These are phyloP conservation scores for Fraxinus albicans DNA, from an alignment of 305 asterid species.

Conservation along the genomic window DNA sequence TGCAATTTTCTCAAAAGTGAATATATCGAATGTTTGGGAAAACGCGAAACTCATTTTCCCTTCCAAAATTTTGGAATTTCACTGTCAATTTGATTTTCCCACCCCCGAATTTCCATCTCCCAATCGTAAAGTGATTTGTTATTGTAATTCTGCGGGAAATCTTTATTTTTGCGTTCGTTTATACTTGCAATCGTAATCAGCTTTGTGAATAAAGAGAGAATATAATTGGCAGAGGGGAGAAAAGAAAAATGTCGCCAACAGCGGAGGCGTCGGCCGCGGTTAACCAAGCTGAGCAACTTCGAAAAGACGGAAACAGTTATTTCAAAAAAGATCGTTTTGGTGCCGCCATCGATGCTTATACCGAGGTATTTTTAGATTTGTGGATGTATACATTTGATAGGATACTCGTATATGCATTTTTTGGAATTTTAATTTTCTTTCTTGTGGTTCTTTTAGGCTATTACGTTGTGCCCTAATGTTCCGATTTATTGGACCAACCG, in stretches of 20 bases:
- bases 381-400: not conserved
- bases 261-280: slow-evolving; percentile 31
- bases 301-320: slow-evolving; percentile 66
- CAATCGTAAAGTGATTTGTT: not conserved
- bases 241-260: slow-evolving; percentile 62
- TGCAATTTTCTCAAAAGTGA: not conserved
- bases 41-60: not conserved
- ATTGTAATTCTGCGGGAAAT: not conserved
- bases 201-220: not conserved
- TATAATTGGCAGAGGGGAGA: slow-evolving; percentile 30
- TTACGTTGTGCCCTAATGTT: slow-evolving; percentile 82
- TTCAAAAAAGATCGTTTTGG: slow-evolving; percentile 68
- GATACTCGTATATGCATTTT: not conserved
- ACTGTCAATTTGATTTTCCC: not conserved
- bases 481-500: slow-evolving; percentile 93
- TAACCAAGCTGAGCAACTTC: slow-evolving; percentile 80
- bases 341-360: slow-evolving; percentile 96
- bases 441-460: slow-evolving; percentile 47
- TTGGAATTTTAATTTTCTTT: not conserved
- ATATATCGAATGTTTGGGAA: not conserved
- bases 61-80: not conserved
- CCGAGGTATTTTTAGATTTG: slow-evolving; percentile 50
- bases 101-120: not conserved
- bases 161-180: not conserved
- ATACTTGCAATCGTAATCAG: not conserved